Percentiles rank a stretch among this genome's conserved stretches.
phyloP scores from a whole-genome alignment of 768 basidiomycete genomes.

The Termitomyces eurrhizus region DNA sequence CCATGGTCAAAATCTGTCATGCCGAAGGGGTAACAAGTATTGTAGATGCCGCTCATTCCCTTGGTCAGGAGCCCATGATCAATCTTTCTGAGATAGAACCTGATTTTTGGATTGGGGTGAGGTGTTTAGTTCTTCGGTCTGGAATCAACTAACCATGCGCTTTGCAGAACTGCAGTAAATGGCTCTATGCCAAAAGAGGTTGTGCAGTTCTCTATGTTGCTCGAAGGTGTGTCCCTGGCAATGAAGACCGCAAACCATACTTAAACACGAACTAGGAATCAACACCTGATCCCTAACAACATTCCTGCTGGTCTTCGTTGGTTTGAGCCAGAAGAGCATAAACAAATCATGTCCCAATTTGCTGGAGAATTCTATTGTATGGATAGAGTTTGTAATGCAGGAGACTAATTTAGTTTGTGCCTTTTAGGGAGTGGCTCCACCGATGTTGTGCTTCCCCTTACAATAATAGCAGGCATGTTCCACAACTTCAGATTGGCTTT shows the following conservation, averaged over 20 bases:
- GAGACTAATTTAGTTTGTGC: too few relatives aligned
- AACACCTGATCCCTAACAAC: background rate
- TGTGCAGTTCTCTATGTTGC: slow-evolving; percentile 47
- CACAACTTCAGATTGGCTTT: background rate
- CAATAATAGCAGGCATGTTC: background rate
- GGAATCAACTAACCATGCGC: background rate
- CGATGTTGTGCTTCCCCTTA: background rate
- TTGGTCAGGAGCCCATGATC: slow-evolving; percentile 66
- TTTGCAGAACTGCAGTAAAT: slow-evolving; percentile 66
- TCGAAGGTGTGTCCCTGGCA: slow-evolving; percentile 18
- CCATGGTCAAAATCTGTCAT: slow-evolving; percentile 60
- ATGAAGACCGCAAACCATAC: background rate
- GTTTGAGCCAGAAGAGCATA: slow-evolving; percentile 56
- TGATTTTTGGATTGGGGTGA: slow-evolving; percentile 74
- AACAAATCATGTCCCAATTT: slow-evolving; percentile 48
- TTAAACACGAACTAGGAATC: background rate
- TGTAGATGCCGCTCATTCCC: slow-evolving; percentile 74
- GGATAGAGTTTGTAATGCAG: background rate
- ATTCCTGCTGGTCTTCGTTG: slow-evolving; percentile 37
- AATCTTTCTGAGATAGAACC: slow-evolving; percentile 51
- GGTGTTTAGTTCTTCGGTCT: slow-evolving; percentile 18
- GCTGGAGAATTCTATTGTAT: background rate
- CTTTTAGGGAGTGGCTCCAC: slow-evolving; percentile 2
- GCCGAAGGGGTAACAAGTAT: slow-evolving; percentile 60
- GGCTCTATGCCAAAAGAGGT: slow-evolving; percentile 58